Conservation (phyloP, 2,329 filamentous ascomycete species). For the Neofusicoccum laricinum region DNA sequence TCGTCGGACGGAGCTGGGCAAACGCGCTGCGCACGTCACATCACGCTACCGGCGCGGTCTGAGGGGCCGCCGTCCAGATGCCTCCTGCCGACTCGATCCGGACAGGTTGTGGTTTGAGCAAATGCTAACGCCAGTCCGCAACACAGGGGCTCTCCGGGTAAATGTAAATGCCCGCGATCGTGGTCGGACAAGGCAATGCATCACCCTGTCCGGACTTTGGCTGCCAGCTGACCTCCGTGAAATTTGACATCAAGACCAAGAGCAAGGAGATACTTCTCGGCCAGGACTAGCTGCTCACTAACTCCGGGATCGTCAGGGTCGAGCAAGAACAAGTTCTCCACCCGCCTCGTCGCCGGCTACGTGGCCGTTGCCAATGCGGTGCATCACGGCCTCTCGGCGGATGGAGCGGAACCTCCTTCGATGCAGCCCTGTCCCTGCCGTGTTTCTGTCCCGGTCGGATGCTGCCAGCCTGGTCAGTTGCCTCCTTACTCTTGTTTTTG, state of each 20-base stretch:
- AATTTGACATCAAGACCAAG: neutral
- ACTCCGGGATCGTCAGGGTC: constrained; percentile 9
- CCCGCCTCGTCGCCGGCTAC: neutral
- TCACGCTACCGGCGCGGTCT: neutral
- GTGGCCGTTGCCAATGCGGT: neutral
- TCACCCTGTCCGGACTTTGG: neutral
- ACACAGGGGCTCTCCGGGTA: too few relatives aligned
- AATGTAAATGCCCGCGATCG: too few relatives aligned
- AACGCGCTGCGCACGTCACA: neutral
- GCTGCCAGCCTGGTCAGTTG: neutral
- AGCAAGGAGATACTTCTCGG: neutral
- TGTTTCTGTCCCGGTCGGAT: neutral
- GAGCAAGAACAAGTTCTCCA: neutral
- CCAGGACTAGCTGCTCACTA: constrained; percentile 7
- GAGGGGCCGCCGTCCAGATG: neutral
- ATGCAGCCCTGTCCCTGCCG: neutral
- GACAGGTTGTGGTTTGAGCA: too few relatives aligned
- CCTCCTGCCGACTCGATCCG: neutral
- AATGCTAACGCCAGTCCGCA: too few relatives aligned
- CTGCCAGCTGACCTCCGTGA: neutral
- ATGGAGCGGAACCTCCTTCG: neutral
- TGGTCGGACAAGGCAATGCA: neutral
- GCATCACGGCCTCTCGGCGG: neutral
- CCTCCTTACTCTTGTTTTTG: too few relatives aligned
- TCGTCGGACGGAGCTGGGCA: neutral